Percentiles rank a stretch among this genome's conserved stretches.
Evolutionary conservation across 768 basidiomycete species (phyloP).

Genomic region (Leccinum aurantiacum): DNA sequence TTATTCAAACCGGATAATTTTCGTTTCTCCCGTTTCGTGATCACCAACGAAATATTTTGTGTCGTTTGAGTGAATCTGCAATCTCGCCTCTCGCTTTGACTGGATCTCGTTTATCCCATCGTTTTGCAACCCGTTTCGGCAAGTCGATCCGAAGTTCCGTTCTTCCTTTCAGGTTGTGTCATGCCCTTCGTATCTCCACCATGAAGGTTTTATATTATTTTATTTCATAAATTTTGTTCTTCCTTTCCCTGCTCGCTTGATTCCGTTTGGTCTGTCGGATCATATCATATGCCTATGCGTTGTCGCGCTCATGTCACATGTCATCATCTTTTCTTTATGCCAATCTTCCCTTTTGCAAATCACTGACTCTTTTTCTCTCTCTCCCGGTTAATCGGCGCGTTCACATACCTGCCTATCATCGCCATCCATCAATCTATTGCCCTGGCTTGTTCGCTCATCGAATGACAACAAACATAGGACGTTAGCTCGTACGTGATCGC

Average conservation of each 20-base stretch:
- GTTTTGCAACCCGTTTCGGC: slow-evolving; percentile 10
- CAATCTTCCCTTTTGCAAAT: background rate
- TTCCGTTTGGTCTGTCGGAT: slow-evolving; percentile 2
- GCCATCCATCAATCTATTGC: background rate
- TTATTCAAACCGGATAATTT: slow-evolving; percentile 1
- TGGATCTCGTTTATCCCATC: background rate
- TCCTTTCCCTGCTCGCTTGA: slow-evolving; percentile 5
- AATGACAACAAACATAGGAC: slow-evolving; percentile 47
- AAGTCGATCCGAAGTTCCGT: slow-evolving; percentile 11
- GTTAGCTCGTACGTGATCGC: slow-evolving; percentile 80
- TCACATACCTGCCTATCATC: background rate
- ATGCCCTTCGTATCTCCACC: slow-evolving; percentile 19
- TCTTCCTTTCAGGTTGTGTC: background rate
- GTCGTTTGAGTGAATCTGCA: background rate
- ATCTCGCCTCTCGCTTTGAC: slow-evolving; percentile 4
- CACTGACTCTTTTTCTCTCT: slow-evolving; percentile 11
- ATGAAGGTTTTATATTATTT: background rate
- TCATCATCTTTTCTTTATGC: slow-evolving; percentile 1
- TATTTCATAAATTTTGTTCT: background rate
- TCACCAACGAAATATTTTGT: slow-evolving; percentile 2
- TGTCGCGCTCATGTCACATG: slow-evolving; percentile 2
- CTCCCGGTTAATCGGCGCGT: background rate
- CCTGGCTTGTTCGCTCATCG: background rate
- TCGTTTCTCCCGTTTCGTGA: background rate
- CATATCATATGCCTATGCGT: background rate